A percentile compares a stretch with the other conserved stretches of the same genome.
Evolutionary conservation across 2,329 filamentous ascomycete genomes (phyloP).

Genomic region (Neonectria punicea): DNA sequence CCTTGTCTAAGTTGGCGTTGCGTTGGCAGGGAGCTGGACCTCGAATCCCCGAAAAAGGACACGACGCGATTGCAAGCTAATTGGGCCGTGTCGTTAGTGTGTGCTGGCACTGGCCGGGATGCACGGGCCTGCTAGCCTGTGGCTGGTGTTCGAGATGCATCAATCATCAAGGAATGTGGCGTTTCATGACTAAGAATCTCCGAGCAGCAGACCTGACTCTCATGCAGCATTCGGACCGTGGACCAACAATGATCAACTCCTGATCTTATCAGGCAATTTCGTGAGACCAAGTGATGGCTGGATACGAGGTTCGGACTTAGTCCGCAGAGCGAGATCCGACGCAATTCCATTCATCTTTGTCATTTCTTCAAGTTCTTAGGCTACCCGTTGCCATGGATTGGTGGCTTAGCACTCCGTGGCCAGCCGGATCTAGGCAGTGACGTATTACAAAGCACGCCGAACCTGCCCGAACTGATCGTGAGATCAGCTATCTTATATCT

Average conservation of each 20-base stretch:
- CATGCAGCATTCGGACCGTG: neutral
- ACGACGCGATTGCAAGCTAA: constrained; percentile 46
- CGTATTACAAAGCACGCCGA: constrained; percentile 57
- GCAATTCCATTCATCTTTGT: neutral
- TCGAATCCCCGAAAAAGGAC: constrained; percentile 43
- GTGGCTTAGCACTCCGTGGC: constrained; percentile 1
- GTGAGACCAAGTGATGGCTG: neutral
- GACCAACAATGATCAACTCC: neutral
- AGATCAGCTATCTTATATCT: constrained; percentile 13
- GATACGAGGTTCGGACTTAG: neutral
- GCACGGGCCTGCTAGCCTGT: neutral
- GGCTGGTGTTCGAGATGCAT: constrained; percentile 7
- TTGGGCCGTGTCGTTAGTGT: constrained; percentile 40
- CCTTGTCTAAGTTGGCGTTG: constrained; percentile 30
- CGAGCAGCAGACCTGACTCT: neutral
- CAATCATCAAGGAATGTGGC: constrained; percentile 8
- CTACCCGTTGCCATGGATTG: neutral
- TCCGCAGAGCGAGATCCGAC: neutral
- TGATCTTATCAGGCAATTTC: neutral
- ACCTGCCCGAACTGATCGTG: constrained; percentile 35
- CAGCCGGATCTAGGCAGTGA: constrained; percentile 35
- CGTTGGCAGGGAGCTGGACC: constrained; percentile 33
- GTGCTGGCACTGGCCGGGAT: constrained; percentile 20
- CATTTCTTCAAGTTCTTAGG: neutral
- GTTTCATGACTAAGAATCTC: neutral